Evolutionary conservation across 2,329 filamentous ascomycete genomes (phyloP).

Genomic region (Huntiella omanensis): DNA sequence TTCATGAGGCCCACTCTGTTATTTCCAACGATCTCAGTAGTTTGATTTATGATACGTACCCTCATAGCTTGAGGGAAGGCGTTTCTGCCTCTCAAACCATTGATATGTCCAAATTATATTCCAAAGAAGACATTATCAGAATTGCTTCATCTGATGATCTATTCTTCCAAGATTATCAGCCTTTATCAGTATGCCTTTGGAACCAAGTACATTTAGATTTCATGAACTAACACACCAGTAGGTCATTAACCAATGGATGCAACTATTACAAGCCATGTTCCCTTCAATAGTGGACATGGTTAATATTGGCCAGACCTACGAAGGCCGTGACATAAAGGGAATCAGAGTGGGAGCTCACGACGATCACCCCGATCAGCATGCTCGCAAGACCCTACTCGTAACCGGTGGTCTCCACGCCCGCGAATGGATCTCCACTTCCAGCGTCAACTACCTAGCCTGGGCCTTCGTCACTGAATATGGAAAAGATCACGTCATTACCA

Average conservation of each 20-base stretch:
- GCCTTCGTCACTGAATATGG: slow-evolving; percentile 69
- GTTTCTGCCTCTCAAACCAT: background rate
- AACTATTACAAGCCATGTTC: slow-evolving; percentile 75
- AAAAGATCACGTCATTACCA: slow-evolving; percentile 50
- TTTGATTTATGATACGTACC: slow-evolving; percentile 60
- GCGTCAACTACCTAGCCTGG: slow-evolving; percentile 81
- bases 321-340: slow-evolving; percentile 71
- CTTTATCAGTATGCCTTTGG: slow-evolving; percentile 37
- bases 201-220: background rate
- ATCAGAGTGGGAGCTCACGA: slow-evolving; percentile 46
- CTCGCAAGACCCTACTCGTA: slow-evolving; percentile 61
- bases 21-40: slow-evolving; percentile 66
- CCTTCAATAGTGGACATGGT: slow-evolving; percentile 56
- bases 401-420: slow-evolving; percentile 79
- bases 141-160: slow-evolving; percentile 38
- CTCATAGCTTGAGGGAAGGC: slow-evolving; percentile 17
- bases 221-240: slow-evolving; percentile 11
- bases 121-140: background rate
- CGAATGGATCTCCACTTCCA: slow-evolving; percentile 91
- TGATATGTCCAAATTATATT: background rate
- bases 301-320: slow-evolving; percentile 66
- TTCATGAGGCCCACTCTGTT: slow-evolving; percentile 52
- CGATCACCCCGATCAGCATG: slow-evolving; percentile 23
- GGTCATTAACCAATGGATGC: slow-evolving; percentile 74
- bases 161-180: slow-evolving; percentile 88